These are phyloP conservation scores for Alternaria burnsii DNA, from an alignment of 2,329 filamentous ascomycete species.

Conservation along the genomic window DNA sequence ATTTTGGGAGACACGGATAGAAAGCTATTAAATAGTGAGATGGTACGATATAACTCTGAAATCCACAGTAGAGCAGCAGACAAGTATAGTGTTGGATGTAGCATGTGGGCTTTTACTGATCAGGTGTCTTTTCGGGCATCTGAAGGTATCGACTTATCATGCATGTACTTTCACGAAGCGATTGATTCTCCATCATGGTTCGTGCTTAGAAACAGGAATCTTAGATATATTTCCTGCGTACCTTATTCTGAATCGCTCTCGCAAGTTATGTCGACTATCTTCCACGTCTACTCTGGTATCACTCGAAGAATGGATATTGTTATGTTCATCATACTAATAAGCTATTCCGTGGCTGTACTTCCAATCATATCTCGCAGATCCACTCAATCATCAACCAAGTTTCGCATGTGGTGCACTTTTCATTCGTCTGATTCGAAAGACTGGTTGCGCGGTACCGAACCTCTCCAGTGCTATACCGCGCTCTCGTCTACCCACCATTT, in stretches of 20 bases:
- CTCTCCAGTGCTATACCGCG: not conserved
- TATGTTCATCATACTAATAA: not conserved
- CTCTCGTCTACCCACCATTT: not conserved
- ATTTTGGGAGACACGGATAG: not conserved
- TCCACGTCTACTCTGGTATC: not conserved
- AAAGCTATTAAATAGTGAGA: not conserved
- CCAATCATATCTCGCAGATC: not conserved
- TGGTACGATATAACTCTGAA: not conserved
- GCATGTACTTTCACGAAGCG: not conserved
- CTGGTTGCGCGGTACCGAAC: not conserved
- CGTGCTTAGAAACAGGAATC: not conserved
- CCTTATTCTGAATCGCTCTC: not conserved
- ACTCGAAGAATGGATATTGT: not conserved
- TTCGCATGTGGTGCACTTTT: not conserved
- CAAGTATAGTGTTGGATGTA: not conserved
- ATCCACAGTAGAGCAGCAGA: not conserved
- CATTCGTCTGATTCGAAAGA: not conserved
- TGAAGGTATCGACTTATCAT: not conserved
- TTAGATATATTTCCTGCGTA: not conserved
- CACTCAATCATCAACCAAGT: not conserved
- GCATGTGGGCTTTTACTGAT: not conserved
- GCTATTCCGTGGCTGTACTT: not conserved
- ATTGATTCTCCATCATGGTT: not conserved
- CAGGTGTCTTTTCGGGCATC: not conserved
- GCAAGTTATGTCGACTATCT: not conserved